Evolutionary conservation across 2,329 filamentous ascomycete genomes (phyloP).

Genomic region (Teratosphaeria zuluensis): DNA sequence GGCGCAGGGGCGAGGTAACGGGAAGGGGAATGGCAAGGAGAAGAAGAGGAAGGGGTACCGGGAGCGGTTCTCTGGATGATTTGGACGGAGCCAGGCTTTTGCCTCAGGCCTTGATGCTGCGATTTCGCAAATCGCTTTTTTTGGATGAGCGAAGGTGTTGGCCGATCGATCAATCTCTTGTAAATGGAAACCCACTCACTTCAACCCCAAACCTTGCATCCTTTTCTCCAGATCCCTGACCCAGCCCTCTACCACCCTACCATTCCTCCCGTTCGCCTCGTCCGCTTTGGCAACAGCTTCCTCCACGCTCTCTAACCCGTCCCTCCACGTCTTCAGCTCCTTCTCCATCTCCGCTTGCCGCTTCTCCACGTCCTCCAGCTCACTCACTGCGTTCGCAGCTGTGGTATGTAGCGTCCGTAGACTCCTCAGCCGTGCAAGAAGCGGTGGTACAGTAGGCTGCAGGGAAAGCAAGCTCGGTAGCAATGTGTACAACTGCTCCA

Average conservation of each 20-base stretch:
- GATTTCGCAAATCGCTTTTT: background rate
- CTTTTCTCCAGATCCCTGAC: slow-evolving; percentile 76
- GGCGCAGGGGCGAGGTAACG: background rate
- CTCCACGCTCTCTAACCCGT: slow-evolving; percentile 71
- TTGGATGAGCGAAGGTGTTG: background rate
- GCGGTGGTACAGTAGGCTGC: slow-evolving; percentile 70
- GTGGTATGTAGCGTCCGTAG: slow-evolving; percentile 77
- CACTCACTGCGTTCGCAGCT: slow-evolving; percentile 70
- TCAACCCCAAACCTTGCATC: slow-evolving; percentile 40
- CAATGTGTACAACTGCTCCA: slow-evolving; percentile 84
- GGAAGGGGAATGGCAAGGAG: background rate
- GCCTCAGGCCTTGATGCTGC: background rate
- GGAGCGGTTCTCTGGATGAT: background rate
- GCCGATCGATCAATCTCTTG: background rate
- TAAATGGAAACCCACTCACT: background rate
- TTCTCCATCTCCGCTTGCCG: slow-evolving; percentile 71
- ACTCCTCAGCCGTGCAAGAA: slow-evolving; percentile 77
- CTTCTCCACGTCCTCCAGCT: slow-evolving; percentile 65
- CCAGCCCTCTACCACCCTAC: slow-evolving; percentile 78
- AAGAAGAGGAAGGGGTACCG: background rate
- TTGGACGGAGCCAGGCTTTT: background rate
- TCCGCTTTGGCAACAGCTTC: slow-evolving; percentile 61
- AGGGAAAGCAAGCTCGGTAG: slow-evolving; percentile 81
- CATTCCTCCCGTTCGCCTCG: slow-evolving; percentile 63
- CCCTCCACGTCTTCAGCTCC: slow-evolving; percentile 79